These are phyloP conservation scores for Venturia nashicola DNA, from an alignment of 2,329 filamentous ascomycete species.

Conservation along the genomic window DNA sequence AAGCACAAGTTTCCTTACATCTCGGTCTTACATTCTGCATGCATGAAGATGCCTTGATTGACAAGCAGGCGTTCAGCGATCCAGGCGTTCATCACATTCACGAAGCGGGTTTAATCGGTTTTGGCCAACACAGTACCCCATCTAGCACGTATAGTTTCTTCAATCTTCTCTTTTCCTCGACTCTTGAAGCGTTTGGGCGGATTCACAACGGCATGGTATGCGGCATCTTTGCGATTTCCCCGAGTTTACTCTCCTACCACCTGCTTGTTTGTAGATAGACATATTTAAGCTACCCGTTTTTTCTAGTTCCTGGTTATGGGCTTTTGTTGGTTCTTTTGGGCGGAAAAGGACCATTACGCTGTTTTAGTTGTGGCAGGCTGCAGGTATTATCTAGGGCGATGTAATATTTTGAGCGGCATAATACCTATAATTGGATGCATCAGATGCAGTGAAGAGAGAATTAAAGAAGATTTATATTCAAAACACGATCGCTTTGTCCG, in stretches of 20 bases:
- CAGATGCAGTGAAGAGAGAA: neutral
- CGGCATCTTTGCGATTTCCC: neutral
- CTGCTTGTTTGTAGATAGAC: neutral
- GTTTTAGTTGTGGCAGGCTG: neutral
- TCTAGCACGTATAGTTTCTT: neutral
- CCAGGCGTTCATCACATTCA: neutral
- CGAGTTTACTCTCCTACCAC: neutral
- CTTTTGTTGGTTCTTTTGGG: neutral
- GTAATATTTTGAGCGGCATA: constrained; percentile 4
- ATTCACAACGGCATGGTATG: neutral
- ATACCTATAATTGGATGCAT: neutral
- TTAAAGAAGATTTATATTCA: neutral
- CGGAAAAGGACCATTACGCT: neutral
- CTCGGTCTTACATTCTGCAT: neutral
- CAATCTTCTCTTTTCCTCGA: neutral
- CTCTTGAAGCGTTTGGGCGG: neutral
- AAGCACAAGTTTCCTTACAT: neutral
- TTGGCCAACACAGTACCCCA: neutral
- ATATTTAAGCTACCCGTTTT: neutral
- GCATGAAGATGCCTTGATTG: neutral
- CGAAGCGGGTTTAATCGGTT: neutral
- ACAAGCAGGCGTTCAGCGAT: neutral
- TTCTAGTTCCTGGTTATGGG: neutral
- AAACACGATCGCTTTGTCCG: neutral
- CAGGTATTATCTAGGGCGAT: neutral